These are phyloP conservation scores for Eucalyptus cloeziana DNA, from an alignment of 345 rosid species.

Conservation along the genomic window DNA sequence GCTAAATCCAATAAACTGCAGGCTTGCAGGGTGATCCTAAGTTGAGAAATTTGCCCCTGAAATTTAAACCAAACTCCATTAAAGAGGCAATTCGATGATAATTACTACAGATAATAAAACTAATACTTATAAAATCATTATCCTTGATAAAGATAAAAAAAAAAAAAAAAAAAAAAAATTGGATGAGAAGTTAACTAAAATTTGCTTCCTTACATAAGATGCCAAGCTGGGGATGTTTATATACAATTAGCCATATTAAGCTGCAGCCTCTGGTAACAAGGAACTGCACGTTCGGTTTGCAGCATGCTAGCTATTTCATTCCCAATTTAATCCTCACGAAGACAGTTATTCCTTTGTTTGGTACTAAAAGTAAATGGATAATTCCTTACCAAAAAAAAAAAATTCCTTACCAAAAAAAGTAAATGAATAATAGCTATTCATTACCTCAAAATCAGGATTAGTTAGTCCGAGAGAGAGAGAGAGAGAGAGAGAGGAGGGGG, in stretches of 20 bases:
- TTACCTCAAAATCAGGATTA: background rate
- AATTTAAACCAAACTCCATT: background rate
- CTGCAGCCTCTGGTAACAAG: background rate
- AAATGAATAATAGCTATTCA: background rate
- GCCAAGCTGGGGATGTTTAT: background rate
- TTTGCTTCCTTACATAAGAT: background rate
- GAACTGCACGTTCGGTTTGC: background rate
- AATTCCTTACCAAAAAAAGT: background rate
- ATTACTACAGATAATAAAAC: background rate
- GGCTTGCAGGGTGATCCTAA: slow-evolving; percentile 18
- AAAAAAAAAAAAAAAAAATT: background rate
- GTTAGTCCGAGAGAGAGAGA: background rate
- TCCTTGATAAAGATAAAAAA: background rate
- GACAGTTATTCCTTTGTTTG: background rate
- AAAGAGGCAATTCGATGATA: background rate
- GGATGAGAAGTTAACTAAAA: background rate
- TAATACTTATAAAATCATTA: background rate
- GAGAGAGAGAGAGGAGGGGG: background rate
- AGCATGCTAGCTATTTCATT: background rate
- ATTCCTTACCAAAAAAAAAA: too few relatives aligned
- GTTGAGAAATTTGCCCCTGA: slow-evolving; percentile 32
- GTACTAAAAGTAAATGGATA: background rate
- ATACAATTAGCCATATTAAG: background rate
- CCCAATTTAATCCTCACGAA: background rate
- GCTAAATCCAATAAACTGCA: slow-evolving; percentile 18